Conservation (phyloP, 148 eudicot species). For the Silene latifolia region DNA sequence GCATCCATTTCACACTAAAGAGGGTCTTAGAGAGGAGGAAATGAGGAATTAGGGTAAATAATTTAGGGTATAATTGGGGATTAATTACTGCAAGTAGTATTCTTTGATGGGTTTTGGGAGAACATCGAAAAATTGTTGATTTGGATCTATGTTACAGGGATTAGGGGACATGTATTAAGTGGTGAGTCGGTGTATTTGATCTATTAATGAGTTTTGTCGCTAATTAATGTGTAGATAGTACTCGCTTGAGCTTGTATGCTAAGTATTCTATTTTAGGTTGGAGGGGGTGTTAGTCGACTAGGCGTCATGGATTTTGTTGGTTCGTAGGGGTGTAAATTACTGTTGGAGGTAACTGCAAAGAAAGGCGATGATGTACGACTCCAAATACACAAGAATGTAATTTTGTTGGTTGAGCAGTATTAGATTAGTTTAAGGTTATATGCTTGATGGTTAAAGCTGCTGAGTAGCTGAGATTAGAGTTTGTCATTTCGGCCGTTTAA, state of each 20-base stretch:
- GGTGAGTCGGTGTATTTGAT: background rate
- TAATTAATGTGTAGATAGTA: no score
- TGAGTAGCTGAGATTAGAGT: background rate
- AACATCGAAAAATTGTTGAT: background rate
- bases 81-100: background rate
- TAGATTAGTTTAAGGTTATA: background rate
- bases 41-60: no score
- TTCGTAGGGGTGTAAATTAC: background rate
- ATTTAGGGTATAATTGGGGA: background rate
- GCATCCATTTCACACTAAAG: no score
- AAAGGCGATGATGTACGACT: background rate
- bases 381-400: background rate
- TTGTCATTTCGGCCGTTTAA: background rate
- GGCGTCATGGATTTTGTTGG: no score
- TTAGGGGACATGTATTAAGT: background rate
- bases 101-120: background rate
- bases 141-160: background rate
- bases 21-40: no score
- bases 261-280: no score
- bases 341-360: background rate
- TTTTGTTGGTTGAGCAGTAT: background rate
- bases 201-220: no score
- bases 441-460: background rate
- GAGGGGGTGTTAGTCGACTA: no score
- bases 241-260: no score